These are phyloP conservation scores for Wickerhamomyces bovis DNA, from an alignment of 805 yeast species.

Conservation along the genomic window DNA sequence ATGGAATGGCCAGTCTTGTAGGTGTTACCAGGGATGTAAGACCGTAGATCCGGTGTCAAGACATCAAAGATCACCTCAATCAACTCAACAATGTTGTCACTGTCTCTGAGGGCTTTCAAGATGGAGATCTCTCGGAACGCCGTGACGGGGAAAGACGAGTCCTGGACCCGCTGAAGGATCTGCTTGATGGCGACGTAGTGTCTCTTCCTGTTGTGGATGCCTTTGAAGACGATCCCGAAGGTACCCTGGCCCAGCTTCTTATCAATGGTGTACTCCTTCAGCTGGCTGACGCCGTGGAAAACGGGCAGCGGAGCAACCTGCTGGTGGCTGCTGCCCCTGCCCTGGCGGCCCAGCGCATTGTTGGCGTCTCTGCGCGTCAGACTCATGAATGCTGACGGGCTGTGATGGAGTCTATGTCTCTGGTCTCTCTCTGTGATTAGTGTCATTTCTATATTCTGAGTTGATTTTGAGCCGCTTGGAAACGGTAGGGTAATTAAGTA, in stretches of 20 bases:
- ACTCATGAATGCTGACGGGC: neutral
- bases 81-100: slow-evolving; percentile 69
- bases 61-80: slow-evolving; percentile 69
- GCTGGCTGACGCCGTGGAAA: neutral
- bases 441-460: neutral
- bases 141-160: slow-evolving; percentile 77
- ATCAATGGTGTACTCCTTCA: slow-evolving; percentile 25
- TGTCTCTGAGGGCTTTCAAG: slow-evolving; percentile 54
- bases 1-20: slow-evolving; percentile 33
- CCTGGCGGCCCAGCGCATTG: neutral
- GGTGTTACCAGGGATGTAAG: slow-evolving; percentile 7
- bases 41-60: slow-evolving; percentile 9
- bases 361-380: neutral
- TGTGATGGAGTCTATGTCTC: neutral
- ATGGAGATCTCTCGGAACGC: slow-evolving; percentile 90
- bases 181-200: slow-evolving; percentile 81
- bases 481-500: neutral
- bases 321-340: neutral
- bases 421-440: neutral
- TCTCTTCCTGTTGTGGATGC: slow-evolving; percentile 40
- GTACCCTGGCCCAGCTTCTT: slow-evolving; percentile 76
- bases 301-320: neutral
- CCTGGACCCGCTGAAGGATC: slow-evolving; percentile 43
- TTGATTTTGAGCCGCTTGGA: neutral
- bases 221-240: slow-evolving; percentile 85